These are phyloP conservation scores for Malus hybrid DNA, from an alignment of 331 rosid genomes.

Conservation along the genomic window DNA sequence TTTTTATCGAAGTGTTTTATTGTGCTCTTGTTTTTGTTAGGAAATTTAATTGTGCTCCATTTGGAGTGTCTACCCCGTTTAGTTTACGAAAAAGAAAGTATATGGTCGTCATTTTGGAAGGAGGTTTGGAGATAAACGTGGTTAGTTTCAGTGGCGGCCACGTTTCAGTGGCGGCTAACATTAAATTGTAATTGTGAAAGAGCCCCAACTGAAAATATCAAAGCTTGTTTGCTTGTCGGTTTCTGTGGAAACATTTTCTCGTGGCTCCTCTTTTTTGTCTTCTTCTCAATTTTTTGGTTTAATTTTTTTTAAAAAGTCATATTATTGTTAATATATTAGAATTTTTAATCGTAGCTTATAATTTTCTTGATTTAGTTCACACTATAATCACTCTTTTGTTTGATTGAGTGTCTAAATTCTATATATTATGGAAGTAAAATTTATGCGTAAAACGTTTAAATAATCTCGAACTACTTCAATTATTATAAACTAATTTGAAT, in stretches of 20 bases:
- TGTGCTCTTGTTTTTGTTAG: neutral
- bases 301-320: neutral
- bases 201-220: neutral
- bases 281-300: neutral
- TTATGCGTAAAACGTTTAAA: no score
- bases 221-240: slow-evolving; percentile 17
- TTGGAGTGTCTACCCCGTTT: neutral
- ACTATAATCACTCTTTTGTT: no score
- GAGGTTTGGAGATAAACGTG: neutral
- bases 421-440: no score
- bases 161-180: slow-evolving; percentile 24
- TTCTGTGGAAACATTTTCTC: slow-evolving; percentile 11
- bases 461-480: neutral
- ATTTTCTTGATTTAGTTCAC: neutral
- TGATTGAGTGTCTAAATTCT: neutral
- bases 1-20: neutral
- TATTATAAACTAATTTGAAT: no score
- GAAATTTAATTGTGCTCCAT: neutral
- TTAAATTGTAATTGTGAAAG: neutral
- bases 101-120: no score
- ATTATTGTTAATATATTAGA: neutral
- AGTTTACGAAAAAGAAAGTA: no score
- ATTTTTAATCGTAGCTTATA: no score
- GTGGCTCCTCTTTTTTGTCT: neutral
- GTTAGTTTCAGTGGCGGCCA: slow-evolving; percentile 25